Conservation (phyloP, 2,329 filamentous ascomycete species). For the Sphaerostilbella broomeana region DNA sequence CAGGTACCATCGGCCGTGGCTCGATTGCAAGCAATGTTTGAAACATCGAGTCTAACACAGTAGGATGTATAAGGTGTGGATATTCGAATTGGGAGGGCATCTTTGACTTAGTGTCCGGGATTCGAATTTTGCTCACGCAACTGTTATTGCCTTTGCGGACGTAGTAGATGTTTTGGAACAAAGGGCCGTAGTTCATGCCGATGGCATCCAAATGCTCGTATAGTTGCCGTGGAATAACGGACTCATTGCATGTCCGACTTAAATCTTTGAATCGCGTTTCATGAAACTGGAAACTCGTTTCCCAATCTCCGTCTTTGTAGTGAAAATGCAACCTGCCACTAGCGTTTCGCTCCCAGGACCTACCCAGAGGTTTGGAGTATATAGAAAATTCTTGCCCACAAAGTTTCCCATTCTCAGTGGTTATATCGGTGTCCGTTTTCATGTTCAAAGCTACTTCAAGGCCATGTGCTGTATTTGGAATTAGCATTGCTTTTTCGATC, state of each 20-base stretch:
- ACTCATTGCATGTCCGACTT: constrained; percentile 25
- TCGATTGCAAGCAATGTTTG: constrained; percentile 44
- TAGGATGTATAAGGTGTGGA: constrained; percentile 50
- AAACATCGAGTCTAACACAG: constrained; percentile 50
- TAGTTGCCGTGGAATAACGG: constrained; percentile 36
- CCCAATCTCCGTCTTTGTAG: constrained; percentile 18
- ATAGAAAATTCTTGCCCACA: constrained; percentile 34
- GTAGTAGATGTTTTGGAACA: constrained; percentile 43
- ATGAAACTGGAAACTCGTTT: constrained; percentile 17
- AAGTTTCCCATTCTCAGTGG: background rate
- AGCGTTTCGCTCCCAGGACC: constrained; percentile 39
- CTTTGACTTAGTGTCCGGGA: constrained; percentile 43
- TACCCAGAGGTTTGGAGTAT: constrained; percentile 37
- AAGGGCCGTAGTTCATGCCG: constrained; percentile 45
- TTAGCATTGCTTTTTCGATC: constrained; percentile 45
- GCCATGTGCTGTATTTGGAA: constrained; percentile 40
- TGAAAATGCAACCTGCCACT: constrained; percentile 27
- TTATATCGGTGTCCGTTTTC: constrained; percentile 20
- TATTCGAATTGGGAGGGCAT: constrained; percentile 51
- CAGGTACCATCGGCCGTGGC: constrained; percentile 43
- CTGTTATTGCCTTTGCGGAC: constrained; percentile 25
- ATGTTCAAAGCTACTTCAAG: constrained; percentile 45
- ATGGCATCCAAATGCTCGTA: constrained; percentile 45
- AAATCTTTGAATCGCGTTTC: constrained; percentile 20
- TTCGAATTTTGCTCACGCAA: constrained; percentile 33